Base-by-base conservation (phyloP, 768 basidiomycete genomes). In the Xerocomellus dryophilus region DNA sequence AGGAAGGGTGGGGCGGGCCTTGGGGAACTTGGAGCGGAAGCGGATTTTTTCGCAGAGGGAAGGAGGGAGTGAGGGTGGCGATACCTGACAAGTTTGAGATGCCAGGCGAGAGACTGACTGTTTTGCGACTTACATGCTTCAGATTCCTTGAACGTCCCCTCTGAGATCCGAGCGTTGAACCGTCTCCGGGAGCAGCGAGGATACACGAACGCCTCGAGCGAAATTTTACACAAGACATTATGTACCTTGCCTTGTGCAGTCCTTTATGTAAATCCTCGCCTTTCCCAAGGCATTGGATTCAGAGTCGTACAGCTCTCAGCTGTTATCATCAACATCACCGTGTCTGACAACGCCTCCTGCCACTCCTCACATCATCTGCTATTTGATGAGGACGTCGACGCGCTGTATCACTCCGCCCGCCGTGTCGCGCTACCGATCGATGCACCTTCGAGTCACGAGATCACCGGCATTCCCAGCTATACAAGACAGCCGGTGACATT, bases 201-300 rank as follows among this genome's bases (percentile, higher is more conserved):
- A 47, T 43, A 34, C 25, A 15, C 42, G 9, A n/a, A 32, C n/a
- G 38, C 23, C 34, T 20, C 17, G 36, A 7, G 27, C 32, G 40
- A 51, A 59, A 58, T 50, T 20, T 20, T 25, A 38, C 25, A 46
- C 47, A 39, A 41, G 21, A 53, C 46, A 35, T 66, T 66, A 63
- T 66, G 58, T 68, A 66, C 53, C 42, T 21, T 14, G 15, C 42
- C 50, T 49, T 27, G 36, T 43, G 11, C 29, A 34, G 11, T 47
- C 14, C 53, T 58, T 71, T 69, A 69, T 70, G 69, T 69, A 69
- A 71, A 60, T 25, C 14, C 41, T 40, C 38, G 36, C 44, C 46
- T 56, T 69, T 60, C 64, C 54, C 64, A 60, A 65, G 63, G 27
- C 29, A 31, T 47, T 29, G 17, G 20, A n/a, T n/a, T n/a, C n/a